Evolutionary conservation across 768 basidiomycete genomes (phyloP).

Genomic region (Chalciporus chontae): DNA sequence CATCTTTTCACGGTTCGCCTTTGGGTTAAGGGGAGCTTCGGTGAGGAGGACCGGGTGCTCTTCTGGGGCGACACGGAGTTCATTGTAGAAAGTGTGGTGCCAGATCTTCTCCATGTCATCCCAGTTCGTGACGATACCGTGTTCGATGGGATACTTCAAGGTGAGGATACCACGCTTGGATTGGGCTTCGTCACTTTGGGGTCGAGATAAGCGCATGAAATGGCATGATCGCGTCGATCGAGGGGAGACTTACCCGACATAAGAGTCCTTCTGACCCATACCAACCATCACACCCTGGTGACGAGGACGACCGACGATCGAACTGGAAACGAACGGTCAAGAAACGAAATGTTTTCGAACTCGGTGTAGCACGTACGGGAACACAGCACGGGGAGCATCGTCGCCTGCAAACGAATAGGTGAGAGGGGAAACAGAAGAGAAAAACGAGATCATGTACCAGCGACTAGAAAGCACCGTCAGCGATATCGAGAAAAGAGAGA

Average conservation of each 20-base stretch:
- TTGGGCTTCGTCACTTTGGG: conserved; percentile 78
- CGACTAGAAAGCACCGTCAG: conserved; percentile 42
- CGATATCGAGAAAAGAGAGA: conserved; percentile 9
- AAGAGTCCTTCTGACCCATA: conserved; percentile 96
- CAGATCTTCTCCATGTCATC: conserved; percentile 99
- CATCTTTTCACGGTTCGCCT: conserved; percentile 72
- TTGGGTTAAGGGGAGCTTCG: conserved; percentile 71
- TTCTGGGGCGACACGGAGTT: conserved; percentile 73
- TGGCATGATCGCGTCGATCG: conserved; percentile 1
- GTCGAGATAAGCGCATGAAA: conserved; percentile 11
- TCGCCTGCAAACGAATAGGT: conserved; percentile 54
- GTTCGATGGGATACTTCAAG: conserved; percentile 91
- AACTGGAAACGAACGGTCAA: conserved; percentile 41
- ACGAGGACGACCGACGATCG: conserved; percentile 92
- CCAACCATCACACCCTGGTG: conserved; percentile 97
- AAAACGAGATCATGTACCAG: conserved; percentile 43
- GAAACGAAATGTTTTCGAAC: conserved; percentile 3
- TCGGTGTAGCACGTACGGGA: conserved; percentile 65
- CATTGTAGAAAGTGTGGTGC: conserved; percentile 95
- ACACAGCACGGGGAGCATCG: conserved; percentile 89
- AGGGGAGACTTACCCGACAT: conserved; percentile 65
- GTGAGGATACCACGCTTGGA: conserved; percentile 94
- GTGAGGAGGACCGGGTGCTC: conserved; percentile 73
- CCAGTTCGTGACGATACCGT: conserved; percentile 97
- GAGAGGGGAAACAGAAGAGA: not conserved